Percentiles rank a stretch among this genome's conserved stretches.
Conservation (phyloP, 2,329 filamentous ascomycete genomes). For the Diaporthe aspalathi region DNA sequence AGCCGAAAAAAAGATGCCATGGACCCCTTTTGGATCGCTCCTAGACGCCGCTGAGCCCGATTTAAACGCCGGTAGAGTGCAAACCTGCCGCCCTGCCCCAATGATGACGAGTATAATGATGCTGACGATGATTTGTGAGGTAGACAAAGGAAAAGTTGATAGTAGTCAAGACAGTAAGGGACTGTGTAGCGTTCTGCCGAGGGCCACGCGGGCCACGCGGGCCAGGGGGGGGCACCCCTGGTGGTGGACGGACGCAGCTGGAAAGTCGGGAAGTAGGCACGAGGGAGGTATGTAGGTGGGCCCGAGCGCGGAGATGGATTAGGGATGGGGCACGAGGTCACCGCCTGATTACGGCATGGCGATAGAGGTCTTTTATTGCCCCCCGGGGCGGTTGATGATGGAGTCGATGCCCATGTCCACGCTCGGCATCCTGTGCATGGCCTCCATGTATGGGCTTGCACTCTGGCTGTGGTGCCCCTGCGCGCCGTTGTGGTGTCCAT, state of each 20-base stretch:
- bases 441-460: slow-evolving; percentile 60
- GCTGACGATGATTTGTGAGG: slow-evolving; percentile 10
- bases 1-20: slow-evolving; percentile 9
- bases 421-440: slow-evolving; percentile 62
- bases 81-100: background rate
- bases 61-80: slow-evolving; percentile 15
- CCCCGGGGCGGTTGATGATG: slow-evolving; percentile 63
- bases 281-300: background rate
- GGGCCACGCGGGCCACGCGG: slow-evolving; percentile 23
- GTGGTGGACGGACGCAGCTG: slow-evolving; percentile 6
- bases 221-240: no score
- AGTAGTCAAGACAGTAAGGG: slow-evolving; percentile 14
- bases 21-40: slow-evolving; percentile 28
- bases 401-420: slow-evolving; percentile 72
- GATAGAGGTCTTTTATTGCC: slow-evolving; percentile 33
- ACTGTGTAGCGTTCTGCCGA: background rate
- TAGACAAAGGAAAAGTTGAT: slow-evolving; percentile 24
- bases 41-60: slow-evolving; percentile 16
- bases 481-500: slow-evolving; percentile 45
- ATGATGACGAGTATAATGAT: background rate
- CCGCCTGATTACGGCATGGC: background rate
- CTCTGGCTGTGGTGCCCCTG: slow-evolving; percentile 50
- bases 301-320: background rate
- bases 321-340: background rate
- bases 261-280: background rate